These are phyloP conservation scores for Pyrenopolyporus hunteri DNA, from an alignment of 495 filamentous ascomycete species.

Conservation along the genomic window DNA sequence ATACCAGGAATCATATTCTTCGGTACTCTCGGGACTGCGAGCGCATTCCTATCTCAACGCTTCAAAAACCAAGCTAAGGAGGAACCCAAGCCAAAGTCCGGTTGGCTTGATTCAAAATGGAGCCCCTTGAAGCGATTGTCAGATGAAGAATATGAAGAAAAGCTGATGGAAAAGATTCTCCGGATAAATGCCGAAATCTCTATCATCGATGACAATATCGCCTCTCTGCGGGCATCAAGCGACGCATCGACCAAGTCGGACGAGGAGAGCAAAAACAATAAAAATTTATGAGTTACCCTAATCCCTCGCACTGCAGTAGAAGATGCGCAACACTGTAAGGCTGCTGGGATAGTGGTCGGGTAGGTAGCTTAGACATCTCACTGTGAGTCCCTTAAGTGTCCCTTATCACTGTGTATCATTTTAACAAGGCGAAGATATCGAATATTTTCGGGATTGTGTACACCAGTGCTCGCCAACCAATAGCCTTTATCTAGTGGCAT, in stretches of 20 bases:
- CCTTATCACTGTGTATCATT: too few species aligned
- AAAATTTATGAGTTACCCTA: not conserved
- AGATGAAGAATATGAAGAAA: slow-evolving; percentile 77
- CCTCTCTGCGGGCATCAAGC: slow-evolving; percentile 53
- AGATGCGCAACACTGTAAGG: too few species aligned
- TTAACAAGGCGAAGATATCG: too few species aligned
- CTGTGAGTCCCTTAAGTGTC: too few species aligned
- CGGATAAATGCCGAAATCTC: slow-evolving; percentile 84
- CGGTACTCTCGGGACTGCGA: slow-evolving; percentile 23
- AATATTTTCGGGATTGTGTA: too few species aligned
- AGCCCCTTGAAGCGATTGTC: slow-evolving; percentile 78
- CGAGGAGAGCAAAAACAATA: not conserved
- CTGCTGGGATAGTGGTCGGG: too few species aligned
- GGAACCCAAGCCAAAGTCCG: slow-evolving; percentile 26
- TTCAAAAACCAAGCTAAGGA: not conserved
- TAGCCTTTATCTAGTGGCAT: too few species aligned
- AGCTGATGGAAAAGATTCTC: slow-evolving; percentile 78
- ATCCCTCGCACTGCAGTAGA: too few species aligned
- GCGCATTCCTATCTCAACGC: slow-evolving; percentile 24
- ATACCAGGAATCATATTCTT: slow-evolving; percentile 51
- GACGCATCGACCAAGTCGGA: slow-evolving; percentile 4
- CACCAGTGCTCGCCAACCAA: too few species aligned
- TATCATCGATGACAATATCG: slow-evolving; percentile 83
- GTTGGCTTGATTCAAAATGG: slow-evolving; percentile 69
- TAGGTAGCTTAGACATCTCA: too few species aligned